Conservation (phyloP, 371 early-diverging fungal genomes). For the Rhizomucor miehei region DNA sequence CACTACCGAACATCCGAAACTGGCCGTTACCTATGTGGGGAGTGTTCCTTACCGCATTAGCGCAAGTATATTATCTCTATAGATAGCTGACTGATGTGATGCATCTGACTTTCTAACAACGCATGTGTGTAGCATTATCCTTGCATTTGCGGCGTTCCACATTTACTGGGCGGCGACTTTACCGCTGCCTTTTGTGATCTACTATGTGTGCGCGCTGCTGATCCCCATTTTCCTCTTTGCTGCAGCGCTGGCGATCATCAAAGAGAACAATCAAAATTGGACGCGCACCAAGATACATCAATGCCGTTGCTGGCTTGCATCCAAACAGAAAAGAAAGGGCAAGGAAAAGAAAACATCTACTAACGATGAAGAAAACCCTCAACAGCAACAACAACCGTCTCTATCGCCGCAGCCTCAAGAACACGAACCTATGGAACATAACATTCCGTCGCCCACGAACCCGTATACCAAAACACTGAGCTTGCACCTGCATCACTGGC, state of each 20-base stretch:
- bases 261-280: conserved; percentile 48
- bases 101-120: neutral
- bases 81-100: neutral
- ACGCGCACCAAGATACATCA: conserved; percentile 17
- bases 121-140: conserved; percentile 35
- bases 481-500: conserved; percentile 86
- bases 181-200: conserved; percentile 42
- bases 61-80: conserved; percentile 18
- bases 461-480: conserved; percentile 22
- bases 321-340: conserved; percentile 3
- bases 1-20: conserved; percentile 62
- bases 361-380: conserved; percentile 4
- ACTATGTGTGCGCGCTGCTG: conserved; percentile 55
- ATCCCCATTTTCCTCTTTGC: conserved; percentile 52
- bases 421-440: conserved; percentile 10
- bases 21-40: conserved; percentile 76
- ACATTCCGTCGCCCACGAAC: conserved; percentile 11
- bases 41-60: conserved; percentile 57
- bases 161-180: conserved; percentile 48
- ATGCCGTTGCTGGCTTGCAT: conserved; percentile 2
- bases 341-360: conserved; percentile 4
- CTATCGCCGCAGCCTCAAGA: conserved; percentile 9
- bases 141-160: conserved; percentile 60
- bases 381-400: neutral
- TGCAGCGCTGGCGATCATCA: conserved; percentile 30